Conservation (phyloP, 176 grass and related monocot genomes). For the Dendrocalamus sinicus region DNA sequence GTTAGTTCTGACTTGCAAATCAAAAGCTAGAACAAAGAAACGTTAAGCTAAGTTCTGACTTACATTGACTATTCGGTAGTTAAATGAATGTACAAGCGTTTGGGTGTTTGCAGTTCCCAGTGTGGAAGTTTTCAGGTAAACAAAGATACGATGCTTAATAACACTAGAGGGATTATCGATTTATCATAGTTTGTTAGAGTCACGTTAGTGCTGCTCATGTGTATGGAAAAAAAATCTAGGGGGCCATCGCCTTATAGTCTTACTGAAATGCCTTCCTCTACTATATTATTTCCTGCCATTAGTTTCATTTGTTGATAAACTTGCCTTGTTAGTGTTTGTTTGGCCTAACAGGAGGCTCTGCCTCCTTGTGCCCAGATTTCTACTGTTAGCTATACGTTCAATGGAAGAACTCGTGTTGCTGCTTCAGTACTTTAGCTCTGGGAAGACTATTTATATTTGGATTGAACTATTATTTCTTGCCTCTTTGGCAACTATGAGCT, state of each 20-base stretch:
- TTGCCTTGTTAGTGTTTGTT: background rate
- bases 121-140: conserved; percentile 24
- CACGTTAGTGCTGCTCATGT: conserved; percentile 7
- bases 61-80: background rate
- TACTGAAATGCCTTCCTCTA: background rate
- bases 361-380: background rate
- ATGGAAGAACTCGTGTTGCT: background rate
- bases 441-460: background rate
- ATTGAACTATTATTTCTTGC: background rate
- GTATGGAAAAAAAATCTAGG: background rate
- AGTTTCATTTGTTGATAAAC: background rate
- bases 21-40: conserved; percentile 1
- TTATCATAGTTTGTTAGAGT: background rate
- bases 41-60: background rate
- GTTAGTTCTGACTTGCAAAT: conserved; percentile 15
- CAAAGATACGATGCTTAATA: background rate
- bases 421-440: background rate
- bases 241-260: background rate
- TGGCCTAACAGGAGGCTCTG: background rate
- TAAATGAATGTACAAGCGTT: conserved; percentile 11
- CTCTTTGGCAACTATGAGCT: background rate
- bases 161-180: background rate
- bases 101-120: background rate
- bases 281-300: background rate
- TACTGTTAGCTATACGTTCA: background rate